Conservation (phyloP, 805 yeast species). For the Candida peoriensis region DNA sequence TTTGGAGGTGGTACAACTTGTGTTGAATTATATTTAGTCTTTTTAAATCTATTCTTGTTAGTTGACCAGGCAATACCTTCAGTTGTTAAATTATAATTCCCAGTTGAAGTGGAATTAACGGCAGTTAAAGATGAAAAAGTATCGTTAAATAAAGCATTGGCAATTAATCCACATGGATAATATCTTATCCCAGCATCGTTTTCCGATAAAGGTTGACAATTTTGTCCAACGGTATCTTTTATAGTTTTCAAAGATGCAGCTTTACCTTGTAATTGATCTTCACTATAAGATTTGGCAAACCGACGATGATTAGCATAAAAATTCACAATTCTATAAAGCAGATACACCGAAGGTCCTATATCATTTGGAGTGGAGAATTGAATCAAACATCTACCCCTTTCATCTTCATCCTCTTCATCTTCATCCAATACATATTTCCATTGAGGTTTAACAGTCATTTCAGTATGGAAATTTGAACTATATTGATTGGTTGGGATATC, state of each 20-base stretch:
- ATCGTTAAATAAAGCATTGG: conserved; percentile 76
- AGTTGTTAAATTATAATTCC: conserved; percentile 40
- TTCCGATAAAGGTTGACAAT: conserved; percentile 64
- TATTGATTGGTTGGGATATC: conserved; percentile 56
- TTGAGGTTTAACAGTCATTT: conserved; percentile 43
- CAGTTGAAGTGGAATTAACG: conserved; percentile 28
- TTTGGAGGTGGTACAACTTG: conserved; percentile 82
- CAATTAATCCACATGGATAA: conserved; percentile 83
- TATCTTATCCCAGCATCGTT: conserved; percentile 50
- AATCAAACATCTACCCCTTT: conserved; percentile 59
- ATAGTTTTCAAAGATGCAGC: conserved; percentile 53
- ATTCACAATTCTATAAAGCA: conserved; percentile 81
- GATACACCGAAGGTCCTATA: conserved; percentile 66
- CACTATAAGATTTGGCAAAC: conserved; percentile 83
- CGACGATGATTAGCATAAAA: conserved; percentile 94
- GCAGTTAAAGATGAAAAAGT: conserved; percentile 48
- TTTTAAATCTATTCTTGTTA: conserved; percentile 58
- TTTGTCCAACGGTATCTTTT: conserved; percentile 41
- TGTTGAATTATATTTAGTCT: conserved; percentile 51
- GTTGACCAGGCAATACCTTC: conserved; percentile 69
- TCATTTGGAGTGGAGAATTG: conserved; percentile 70
- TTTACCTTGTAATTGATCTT: conserved; percentile 76
- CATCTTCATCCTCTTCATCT: conserved; percentile 37
- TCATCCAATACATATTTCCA: conserved; percentile 57
- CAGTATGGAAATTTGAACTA: conserved; percentile 48